Percentiles rank a stretch among this genome's conserved stretches.
Evolutionary conservation across 1,284 basidiomycete genomes (phyloP).

Genomic region (Ceraceosorus bombacis): DNA sequence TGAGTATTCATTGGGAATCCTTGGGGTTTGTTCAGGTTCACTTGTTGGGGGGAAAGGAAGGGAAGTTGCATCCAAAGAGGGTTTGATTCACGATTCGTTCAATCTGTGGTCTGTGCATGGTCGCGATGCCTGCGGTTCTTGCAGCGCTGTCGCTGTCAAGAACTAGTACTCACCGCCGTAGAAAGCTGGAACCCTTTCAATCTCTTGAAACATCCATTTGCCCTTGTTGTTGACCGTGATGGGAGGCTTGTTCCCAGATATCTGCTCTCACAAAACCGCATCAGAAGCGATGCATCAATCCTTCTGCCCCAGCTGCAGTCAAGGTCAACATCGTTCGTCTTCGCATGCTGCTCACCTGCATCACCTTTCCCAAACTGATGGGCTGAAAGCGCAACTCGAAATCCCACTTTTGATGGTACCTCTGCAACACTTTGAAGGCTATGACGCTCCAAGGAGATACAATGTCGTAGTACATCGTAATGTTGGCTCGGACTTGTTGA

Average conservation of each 20-base stretch:
- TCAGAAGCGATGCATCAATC: background rate
- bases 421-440: constrained; percentile 28
- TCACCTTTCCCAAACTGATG: constrained; percentile 39
- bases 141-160: too few species aligned
- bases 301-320: background rate
- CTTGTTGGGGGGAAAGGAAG: background rate
- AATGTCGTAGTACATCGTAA: constrained; percentile 39
- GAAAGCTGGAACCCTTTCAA: constrained; percentile 25
- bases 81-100: background rate
- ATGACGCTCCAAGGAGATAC: constrained; percentile 44
- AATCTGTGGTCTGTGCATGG: too few species aligned
- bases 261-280: constrained; percentile 8
- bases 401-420: constrained; percentile 34
- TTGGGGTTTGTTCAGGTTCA: constrained; percentile 26
- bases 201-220: constrained; percentile 29
- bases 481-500: constrained; percentile 4
- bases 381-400: constrained; percentile 32
- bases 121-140: too few species aligned
- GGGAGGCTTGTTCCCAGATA: constrained; percentile 40
- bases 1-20: constrained; percentile 41
- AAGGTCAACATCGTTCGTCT: background rate
- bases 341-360: constrained; percentile 28
- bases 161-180: constrained; percentile 17
- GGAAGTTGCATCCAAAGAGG: background rate
- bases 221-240: constrained; percentile 42